phyloP scores from a whole-genome alignment of 352 stramenopile genomes.

The Blastocystis sp. region DNA sequence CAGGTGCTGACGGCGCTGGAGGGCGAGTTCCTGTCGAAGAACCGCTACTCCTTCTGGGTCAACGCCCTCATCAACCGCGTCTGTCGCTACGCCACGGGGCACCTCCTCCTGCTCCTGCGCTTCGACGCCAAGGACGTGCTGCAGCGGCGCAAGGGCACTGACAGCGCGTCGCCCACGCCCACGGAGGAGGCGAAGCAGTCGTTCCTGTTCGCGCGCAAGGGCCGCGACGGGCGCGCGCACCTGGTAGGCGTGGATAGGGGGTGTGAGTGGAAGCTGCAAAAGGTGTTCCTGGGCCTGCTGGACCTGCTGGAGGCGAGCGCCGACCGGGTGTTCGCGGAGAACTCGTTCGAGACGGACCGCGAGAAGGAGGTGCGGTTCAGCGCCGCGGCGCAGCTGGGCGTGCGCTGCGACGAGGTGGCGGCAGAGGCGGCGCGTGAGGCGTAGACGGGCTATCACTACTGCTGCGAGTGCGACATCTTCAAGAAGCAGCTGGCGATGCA shows the following conservation, averaged over 20 bases:
- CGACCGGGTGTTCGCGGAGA: slow-evolving; percentile 15
- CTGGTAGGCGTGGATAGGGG: neutral
- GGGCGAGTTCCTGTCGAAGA: neutral
- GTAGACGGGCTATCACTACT: slow-evolving; percentile 4
- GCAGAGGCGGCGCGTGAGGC: neutral
- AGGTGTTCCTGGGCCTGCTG: neutral
- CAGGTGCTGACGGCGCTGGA: neutral
- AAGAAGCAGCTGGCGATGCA: slow-evolving; percentile 40
- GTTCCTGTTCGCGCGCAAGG: neutral
- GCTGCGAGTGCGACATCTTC: slow-evolving; percentile 13
- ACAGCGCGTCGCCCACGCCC: neutral
- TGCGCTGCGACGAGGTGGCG: neutral
- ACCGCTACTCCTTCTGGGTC: slow-evolving; percentile 40
- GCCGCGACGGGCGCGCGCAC: neutral
- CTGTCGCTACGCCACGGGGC: neutral
- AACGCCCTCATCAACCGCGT: slow-evolving; percentile 52
- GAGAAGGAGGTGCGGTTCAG: neutral
- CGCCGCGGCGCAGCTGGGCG: neutral
- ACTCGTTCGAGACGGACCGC: neutral
- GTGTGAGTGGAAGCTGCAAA: neutral
- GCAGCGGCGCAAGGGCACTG: neutral
- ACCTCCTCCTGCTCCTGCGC: neutral
- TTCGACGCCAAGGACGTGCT: slow-evolving; percentile 44
- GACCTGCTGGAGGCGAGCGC: neutral
- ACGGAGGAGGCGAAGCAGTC: neutral